Evolutionary conservation across 2,329 filamentous ascomycete genomes (phyloP).

Genomic region (Ploettnerulaceae sp.): DNA sequence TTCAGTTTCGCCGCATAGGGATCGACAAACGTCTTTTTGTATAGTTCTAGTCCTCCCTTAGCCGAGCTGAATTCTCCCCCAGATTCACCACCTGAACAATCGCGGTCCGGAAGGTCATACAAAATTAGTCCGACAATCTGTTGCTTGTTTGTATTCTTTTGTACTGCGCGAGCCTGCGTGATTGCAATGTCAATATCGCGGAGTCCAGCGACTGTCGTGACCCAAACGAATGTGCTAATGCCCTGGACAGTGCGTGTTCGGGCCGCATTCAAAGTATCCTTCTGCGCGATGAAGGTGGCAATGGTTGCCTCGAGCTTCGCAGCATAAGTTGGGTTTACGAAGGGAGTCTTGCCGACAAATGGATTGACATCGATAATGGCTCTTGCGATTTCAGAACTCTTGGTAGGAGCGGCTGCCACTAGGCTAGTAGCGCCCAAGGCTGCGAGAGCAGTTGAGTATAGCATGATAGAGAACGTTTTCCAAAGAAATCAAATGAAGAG

Average conservation of each 20-base stretch:
- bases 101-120: constrained; percentile 43
- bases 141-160: constrained; percentile 32
- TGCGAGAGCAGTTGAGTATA: constrained; percentile 18
- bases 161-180: constrained; percentile 35
- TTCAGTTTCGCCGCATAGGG: constrained; percentile 37
- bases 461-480: constrained; percentile 43
- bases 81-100: constrained; percentile 42
- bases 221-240: constrained; percentile 42
- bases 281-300: constrained; percentile 35
- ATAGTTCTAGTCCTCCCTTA: constrained; percentile 37
- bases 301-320: constrained; percentile 39
- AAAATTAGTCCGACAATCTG: constrained; percentile 40
- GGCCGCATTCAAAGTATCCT: constrained; percentile 37
- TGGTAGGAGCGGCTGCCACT: not conserved
- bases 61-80: constrained; percentile 38
- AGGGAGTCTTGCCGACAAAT: constrained; percentile 45
- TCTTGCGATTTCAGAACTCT: not conserved
- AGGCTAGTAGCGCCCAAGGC: not conserved
- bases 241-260: constrained; percentile 38
- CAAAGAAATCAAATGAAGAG: too few species aligned
- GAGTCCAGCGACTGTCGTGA: constrained; percentile 37
- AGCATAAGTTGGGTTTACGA: constrained; percentile 42
- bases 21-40: constrained; percentile 40
- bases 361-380: constrained; percentile 33
- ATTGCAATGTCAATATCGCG: constrained; percentile 39